phyloP scores from a whole-genome alignment of 2,329 filamentous ascomycete species.

The Venturia asperata region DNA sequence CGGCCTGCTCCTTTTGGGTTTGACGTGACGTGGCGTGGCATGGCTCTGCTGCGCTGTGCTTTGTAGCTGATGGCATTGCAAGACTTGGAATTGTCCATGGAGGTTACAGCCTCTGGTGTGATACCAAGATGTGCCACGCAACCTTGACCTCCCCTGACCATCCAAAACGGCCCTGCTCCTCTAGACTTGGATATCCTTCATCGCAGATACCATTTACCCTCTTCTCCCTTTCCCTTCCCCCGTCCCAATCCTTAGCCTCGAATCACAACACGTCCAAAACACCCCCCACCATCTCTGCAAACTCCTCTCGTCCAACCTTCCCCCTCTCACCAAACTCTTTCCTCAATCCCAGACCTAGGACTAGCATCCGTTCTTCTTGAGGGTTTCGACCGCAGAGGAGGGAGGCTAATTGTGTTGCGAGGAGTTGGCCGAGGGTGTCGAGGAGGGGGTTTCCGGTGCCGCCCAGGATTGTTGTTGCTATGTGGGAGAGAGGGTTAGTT shows the following conservation, averaged over 20 bases:
- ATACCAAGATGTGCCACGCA: no score
- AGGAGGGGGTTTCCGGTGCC: constrained; percentile 65
- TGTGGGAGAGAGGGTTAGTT: background rate
- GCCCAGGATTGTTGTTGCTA: constrained; percentile 75
- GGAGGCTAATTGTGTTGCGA: constrained; percentile 83
- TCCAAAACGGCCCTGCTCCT: no score
- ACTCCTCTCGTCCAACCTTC: constrained; percentile 32
- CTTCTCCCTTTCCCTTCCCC: background rate
- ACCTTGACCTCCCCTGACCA: no score
- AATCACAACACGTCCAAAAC: constrained; percentile 29
- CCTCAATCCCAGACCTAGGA: constrained; percentile 52
- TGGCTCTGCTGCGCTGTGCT: no score
- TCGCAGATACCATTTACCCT: no score
- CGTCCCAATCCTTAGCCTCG: background rate
- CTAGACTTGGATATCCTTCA: no score
- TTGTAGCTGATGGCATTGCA: no score
- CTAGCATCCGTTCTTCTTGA: constrained; percentile 50
- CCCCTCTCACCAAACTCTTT: constrained; percentile 45
- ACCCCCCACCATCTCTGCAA: constrained; percentile 38
- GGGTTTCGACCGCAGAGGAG: constrained; percentile 66
- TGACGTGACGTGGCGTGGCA: no score
- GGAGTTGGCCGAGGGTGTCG: constrained; percentile 78
- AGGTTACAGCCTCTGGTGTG: no score
- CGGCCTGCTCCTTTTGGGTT: no score
- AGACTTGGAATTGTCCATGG: no score